Conservation (phyloP, 2,329 filamentous ascomycete species). For the Bertia moriformis region DNA sequence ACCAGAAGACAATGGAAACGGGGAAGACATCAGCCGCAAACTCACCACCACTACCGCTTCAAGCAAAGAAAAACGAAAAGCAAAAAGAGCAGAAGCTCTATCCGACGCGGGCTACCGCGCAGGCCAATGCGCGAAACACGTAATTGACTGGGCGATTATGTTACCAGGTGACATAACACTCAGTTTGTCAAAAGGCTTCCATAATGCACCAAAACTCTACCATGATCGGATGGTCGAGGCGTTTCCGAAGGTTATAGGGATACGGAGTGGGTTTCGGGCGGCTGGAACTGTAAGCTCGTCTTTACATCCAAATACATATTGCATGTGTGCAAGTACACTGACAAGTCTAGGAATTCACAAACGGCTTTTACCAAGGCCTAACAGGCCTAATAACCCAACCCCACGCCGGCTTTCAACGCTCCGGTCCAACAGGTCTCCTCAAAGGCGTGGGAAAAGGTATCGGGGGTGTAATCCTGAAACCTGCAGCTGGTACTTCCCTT, state of each 20-base stretch:
- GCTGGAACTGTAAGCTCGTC: not conserved
- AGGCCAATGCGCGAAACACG: not conserved
- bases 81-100: not conserved
- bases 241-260: not conserved
- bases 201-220: constrained; percentile 1
- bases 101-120: not conserved
- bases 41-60: no score
- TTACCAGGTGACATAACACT: not conserved
- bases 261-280: constrained; percentile 1
- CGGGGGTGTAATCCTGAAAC: constrained; percentile 8
- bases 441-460: constrained; percentile 18
- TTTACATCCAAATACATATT: not conserved
- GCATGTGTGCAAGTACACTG: not conserved
- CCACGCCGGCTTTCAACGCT: constrained; percentile 13
- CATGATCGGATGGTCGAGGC: not conserved
- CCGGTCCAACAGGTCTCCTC: constrained; percentile 14
- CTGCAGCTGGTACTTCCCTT: constrained; percentile 8
- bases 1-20: no score
- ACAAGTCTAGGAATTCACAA: constrained; percentile 3
- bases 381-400: constrained; percentile 14
- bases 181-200: not conserved
- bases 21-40: not conserved
- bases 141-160: not conserved
- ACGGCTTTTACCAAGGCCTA: constrained; percentile 15
- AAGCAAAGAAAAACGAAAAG: no score